Percentiles rank a stretch among this genome's conserved stretches.
phyloP scores from a whole-genome alignment of 371 early-diverging fungal genomes.

The Mucor plumbeus region DNA sequence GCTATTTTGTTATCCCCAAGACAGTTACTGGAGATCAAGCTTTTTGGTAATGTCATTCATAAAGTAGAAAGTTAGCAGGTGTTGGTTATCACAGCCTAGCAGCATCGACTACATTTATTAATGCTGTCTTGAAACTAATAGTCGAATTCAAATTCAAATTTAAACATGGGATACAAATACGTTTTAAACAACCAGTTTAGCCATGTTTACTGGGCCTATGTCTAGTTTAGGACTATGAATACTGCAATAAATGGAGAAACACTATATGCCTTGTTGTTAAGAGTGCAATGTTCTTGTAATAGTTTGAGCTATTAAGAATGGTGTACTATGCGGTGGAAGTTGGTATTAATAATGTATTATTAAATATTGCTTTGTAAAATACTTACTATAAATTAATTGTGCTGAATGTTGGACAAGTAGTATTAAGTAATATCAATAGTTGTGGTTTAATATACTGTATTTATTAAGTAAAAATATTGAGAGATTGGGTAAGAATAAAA shows the following conservation, averaged over 20 bases:
- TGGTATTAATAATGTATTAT: too few species aligned
- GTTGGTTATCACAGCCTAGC: neutral
- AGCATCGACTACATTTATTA: neutral
- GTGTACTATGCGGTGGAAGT: too few species aligned
- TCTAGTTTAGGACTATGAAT: neutral
- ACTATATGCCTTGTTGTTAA: conserved; percentile 3
- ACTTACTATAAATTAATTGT: too few species aligned
- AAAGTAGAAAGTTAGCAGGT: conserved; percentile 10
- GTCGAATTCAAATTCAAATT: conserved; percentile 22
- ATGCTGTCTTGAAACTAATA: conserved; percentile 7
- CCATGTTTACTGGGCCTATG: neutral
- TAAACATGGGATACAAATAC: conserved; percentile 38
- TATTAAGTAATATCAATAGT: too few species aligned
- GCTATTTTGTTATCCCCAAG: conserved; percentile 3
- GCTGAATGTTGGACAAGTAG: too few species aligned
- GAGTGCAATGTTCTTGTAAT: too few species aligned
- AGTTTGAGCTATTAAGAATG: too few species aligned
- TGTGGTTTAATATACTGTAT: too few species aligned
- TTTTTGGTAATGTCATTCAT: neutral
- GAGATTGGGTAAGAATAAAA: too few species aligned
- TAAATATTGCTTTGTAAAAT: too few species aligned
- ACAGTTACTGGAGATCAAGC: neutral
- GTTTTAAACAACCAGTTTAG: neutral
- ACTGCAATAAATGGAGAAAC: neutral
- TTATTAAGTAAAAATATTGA: too few species aligned